Base-by-base conservation (phyloP, 108 stramenopile species). In the Craspedostauros australis region DNA sequence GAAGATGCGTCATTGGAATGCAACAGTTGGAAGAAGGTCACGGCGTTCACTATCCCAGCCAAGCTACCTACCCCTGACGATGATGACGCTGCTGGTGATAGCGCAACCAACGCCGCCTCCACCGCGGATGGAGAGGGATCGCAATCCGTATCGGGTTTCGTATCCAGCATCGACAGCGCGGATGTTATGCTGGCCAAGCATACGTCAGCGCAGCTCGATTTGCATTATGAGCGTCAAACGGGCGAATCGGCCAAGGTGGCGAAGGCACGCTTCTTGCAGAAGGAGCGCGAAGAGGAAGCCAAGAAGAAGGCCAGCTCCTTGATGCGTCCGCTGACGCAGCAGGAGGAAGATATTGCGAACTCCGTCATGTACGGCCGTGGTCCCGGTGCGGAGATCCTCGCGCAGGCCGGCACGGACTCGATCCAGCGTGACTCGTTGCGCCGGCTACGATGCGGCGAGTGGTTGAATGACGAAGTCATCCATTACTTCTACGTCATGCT, bases 401-500 rank as follows among this genome's bases (percentile, higher is more conserved):
- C 80, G 8, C 58, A 60, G 21, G 61, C 48, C 20, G 80, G 65
- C n/a, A 60, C 77, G 31, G 93, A 94, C 66, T 71, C 73, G 3
- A 82, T 90, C 23, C 77, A 71, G 44, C 70, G 86, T 2, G 25
- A 39, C 23, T 83, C 79, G 30, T 76, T 94, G 62, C 74, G 69
- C 6, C 66, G 57, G 26, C 71, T 94, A 5, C 65, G 53, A 32
- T 88, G 86, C 0, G 84, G 84, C 18, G 61, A 73, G 40, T 98
- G 97, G 97, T 71, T 98, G 49, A 96, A 95, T 46, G 97, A 98
- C 59, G 97, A 98, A 76, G 86, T 96, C 6, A 95, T 98, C 37
- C 94, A 96, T 49, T 95, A 90, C 67, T 98, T 93, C 62, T 76
- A 88, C 39, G 61, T 74, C 19, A 83, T 93, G 73, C 65, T 96